Evolutionary conservation across 176 grass and related monocot species (phyloP).

Genomic region (Microstegium vimineum): DNA sequence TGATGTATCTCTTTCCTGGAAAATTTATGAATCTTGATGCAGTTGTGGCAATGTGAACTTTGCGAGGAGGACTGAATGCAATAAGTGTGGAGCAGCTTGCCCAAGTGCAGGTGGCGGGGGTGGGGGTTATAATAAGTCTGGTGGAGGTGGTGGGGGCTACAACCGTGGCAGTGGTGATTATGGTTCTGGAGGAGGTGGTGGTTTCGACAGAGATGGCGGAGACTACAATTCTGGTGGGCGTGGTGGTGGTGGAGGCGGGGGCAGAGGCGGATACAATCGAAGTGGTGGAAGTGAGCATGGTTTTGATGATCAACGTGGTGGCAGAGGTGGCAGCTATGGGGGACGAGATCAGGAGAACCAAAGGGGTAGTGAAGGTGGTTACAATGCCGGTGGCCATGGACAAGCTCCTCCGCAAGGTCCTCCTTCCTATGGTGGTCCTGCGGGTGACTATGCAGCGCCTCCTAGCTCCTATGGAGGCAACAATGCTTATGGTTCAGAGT

Average conservation of each 20-base stretch:
- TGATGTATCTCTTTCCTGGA: not conserved
- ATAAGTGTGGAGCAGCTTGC: constrained; percentile 72
- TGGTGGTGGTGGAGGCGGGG: constrained; percentile 37
- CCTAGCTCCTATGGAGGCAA: constrained; percentile 67
- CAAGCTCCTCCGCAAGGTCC: constrained; percentile 60
- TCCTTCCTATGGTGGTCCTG: constrained; percentile 56
- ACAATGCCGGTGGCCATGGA: constrained; percentile 42
- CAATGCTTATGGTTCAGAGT: constrained; percentile 53
- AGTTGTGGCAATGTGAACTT: constrained; percentile 99
- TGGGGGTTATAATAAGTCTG: constrained; percentile 51
- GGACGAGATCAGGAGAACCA: constrained; percentile 55
- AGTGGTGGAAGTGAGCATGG: constrained; percentile 48
- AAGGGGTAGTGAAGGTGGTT: constrained; percentile 46
- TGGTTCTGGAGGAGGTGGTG: constrained; percentile 38
- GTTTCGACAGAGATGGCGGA: constrained; percentile 50
- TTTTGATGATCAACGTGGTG: constrained; percentile 52
- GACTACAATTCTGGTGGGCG: constrained; percentile 44
- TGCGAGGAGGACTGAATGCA: constrained; percentile 92
- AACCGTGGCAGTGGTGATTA: constrained; percentile 55
- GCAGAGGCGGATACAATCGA: constrained; percentile 42
- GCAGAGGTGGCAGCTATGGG: constrained; percentile 48
- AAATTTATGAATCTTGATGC: constrained; percentile 11
- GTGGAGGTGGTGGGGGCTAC: constrained; percentile 53
- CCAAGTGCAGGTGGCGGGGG: constrained; percentile 49
- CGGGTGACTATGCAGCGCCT: constrained; percentile 48